A percentile compares a stretch with the other conserved stretches of the same genome.
Conservation (phyloP, 768 basidiomycete genomes). For the Guyanaporus albipodus region DNA sequence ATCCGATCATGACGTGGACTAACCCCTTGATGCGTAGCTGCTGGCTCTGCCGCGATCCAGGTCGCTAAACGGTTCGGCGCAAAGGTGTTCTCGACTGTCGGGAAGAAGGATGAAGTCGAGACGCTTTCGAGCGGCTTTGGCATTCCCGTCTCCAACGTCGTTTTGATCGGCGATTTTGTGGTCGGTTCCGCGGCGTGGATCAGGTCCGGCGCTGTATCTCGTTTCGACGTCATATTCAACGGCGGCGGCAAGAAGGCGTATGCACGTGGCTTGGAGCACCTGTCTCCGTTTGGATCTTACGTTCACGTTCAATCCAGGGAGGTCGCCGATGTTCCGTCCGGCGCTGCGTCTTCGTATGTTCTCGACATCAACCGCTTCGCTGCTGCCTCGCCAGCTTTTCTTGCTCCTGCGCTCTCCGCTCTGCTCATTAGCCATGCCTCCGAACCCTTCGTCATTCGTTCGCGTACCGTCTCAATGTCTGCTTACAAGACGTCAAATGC, state of each 20-base stretch:
- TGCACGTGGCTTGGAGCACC: slow-evolving; percentile 15
- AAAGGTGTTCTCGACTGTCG: slow-evolving; percentile 22
- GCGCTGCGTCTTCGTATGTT: slow-evolving; percentile 13
- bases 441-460: slow-evolving; percentile 10
- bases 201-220: slow-evolving; percentile 9
- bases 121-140: slow-evolving; percentile 10
- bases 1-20: neutral
- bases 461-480: slow-evolving; percentile 11
- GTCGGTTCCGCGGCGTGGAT: slow-evolving; percentile 10
- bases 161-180: slow-evolving; percentile 10
- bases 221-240: slow-evolving; percentile 27
- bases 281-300: slow-evolving; percentile 26
- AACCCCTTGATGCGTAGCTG: slow-evolving; percentile 8
- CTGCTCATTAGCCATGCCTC: slow-evolving; percentile 19
- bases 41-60: slow-evolving; percentile 26
- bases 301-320: slow-evolving; percentile 21
- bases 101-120: slow-evolving; percentile 11
- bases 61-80: slow-evolving; percentile 20
- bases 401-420: slow-evolving; percentile 15
- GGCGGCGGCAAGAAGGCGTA: slow-evolving; percentile 12
- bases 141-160: slow-evolving; percentile 10
- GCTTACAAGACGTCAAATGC: slow-evolving; percentile 1
- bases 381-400: slow-evolving; percentile 16
- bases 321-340: slow-evolving; percentile 15
- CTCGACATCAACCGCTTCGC: slow-evolving; percentile 23